These are phyloP conservation scores for Ceratocystiopsis sp. DNA, from an alignment of 2,329 filamentous ascomycete species.

Conservation along the genomic window DNA sequence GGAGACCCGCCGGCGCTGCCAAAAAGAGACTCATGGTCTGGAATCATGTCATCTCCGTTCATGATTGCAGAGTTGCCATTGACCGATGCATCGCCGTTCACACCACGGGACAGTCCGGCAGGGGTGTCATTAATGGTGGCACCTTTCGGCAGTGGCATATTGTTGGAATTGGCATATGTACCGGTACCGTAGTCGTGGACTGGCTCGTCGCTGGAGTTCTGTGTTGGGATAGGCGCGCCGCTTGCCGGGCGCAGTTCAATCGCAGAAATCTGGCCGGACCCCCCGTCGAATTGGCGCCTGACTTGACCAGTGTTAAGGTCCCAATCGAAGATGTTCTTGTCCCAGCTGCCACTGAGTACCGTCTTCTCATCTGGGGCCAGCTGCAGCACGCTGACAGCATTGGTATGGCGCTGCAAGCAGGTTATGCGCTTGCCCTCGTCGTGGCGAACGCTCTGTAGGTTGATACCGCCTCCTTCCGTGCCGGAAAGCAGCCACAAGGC, in stretches of 20 bases:
- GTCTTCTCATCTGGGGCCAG: slow-evolving; percentile 73
- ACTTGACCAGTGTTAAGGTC: slow-evolving; percentile 75
- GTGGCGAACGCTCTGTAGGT: slow-evolving; percentile 81
- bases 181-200: slow-evolving; percentile 41
- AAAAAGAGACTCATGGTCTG: slow-evolving; percentile 66
- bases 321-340: slow-evolving; percentile 89
- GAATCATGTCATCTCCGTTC: slow-evolving; percentile 23
- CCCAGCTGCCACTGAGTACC: slow-evolving; percentile 87
- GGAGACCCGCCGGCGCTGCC: slow-evolving; percentile 59
- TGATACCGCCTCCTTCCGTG: slow-evolving; percentile 79
- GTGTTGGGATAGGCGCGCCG: slow-evolving; percentile 51
- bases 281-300: slow-evolving; percentile 59
- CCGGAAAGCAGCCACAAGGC: slow-evolving; percentile 86
- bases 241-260: slow-evolving; percentile 72
- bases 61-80: slow-evolving; percentile 18
- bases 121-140: slow-evolving; percentile 18
- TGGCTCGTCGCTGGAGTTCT: slow-evolving; percentile 45
- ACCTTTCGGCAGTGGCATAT: slow-evolving; percentile 39
- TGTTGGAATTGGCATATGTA: slow-evolving; percentile 64
- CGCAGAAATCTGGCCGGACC: slow-evolving; percentile 68
- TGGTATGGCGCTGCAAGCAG: slow-evolving; percentile 67
- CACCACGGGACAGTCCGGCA: slow-evolving; percentile 8
- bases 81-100: slow-evolving; percentile 9
- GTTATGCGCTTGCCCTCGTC: slow-evolving; percentile 85
- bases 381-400: slow-evolving; percentile 75